These are phyloP conservation scores for Sanguinoderma infundibulare DNA, from an alignment of 1,284 basidiomycete species.

Conservation along the genomic window DNA sequence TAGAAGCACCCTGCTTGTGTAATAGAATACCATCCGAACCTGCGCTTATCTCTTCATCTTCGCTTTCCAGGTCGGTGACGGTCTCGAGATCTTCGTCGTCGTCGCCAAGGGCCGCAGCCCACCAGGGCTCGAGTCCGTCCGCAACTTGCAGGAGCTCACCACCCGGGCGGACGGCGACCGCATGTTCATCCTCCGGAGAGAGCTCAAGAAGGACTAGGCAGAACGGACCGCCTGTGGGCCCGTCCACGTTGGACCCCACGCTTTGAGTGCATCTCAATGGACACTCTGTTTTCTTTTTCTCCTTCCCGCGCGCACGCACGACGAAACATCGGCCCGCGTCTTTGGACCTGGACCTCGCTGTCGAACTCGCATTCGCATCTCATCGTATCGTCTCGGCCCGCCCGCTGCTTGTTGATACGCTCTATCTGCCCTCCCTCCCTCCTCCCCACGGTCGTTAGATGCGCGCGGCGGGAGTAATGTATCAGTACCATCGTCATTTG, in stretches of 20 bases:
- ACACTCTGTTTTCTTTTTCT: neutral
- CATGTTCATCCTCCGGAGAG: conserved; percentile 72
- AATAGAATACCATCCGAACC: neutral
- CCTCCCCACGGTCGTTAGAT: conserved; percentile 13
- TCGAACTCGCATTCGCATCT: neutral
- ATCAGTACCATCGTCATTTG: conserved; percentile 20
- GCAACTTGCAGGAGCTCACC: conserved; percentile 67
- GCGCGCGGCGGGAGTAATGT: conserved; percentile 24
- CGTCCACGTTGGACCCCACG: neutral
- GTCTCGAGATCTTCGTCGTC: conserved; percentile 89
- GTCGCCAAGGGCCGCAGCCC: conserved; percentile 70
- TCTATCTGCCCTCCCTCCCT: conserved; percentile 14
- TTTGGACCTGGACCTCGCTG: neutral
- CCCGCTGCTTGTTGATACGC: conserved; percentile 3
- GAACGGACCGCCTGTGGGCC: neutral
- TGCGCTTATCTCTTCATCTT: conserved; percentile 1
- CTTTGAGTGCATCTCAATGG: conserved; percentile 3
- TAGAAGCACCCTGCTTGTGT: neutral
- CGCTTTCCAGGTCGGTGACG: conserved; percentile 84
- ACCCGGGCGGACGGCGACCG: conserved; percentile 65
- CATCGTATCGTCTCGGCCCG: neutral
- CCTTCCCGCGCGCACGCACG: neutral
- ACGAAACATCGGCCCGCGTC: neutral
- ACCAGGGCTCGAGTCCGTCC: conserved; percentile 62
- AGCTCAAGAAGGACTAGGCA: conserved; percentile 70